phyloP scores from a whole-genome alignment of 176 grass and related monocot genomes.

The Saccharum spontaneum region DNA sequence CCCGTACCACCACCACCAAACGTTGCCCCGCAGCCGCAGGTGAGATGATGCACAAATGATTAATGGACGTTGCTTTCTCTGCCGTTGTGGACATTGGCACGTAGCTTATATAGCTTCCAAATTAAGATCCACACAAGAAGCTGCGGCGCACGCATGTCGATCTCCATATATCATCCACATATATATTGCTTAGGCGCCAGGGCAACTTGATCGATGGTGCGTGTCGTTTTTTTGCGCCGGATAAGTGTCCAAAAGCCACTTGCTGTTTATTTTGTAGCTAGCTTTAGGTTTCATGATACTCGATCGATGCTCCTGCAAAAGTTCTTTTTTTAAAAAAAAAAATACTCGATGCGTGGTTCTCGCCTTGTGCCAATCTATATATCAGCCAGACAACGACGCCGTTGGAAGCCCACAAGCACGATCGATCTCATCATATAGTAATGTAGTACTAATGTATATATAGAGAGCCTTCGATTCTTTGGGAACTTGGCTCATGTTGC shows the following conservation, averaged over 20 bases:
- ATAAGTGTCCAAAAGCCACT: slow-evolving; percentile 23
- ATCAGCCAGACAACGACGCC: not conserved
- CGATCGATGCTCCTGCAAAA: not conserved
- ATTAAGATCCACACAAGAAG: not conserved
- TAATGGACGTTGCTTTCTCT: slow-evolving; percentile 36
- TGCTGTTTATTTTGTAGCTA: not conserved
- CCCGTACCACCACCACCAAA: not conserved
- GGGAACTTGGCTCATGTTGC: not conserved
- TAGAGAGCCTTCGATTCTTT: not conserved
- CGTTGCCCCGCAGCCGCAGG: slow-evolving; percentile 8
- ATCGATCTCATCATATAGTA: not conserved
- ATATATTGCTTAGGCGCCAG: not conserved
- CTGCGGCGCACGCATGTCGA: slow-evolving; percentile 25
- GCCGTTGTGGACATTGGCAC: slow-evolving; percentile 17
- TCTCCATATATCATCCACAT: not conserved
- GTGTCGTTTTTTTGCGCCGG: slow-evolving; percentile 26
- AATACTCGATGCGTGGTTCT: not conserved
- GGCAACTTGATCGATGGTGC: slow-evolving; percentile 26
- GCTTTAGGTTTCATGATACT: not conserved
- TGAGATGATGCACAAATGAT: slow-evolving; percentile 24
- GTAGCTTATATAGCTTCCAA: not conserved
- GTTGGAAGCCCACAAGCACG: not conserved
- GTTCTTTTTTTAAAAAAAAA: too few relatives aligned
- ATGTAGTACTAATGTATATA: too few relatives aligned
- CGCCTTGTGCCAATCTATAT: not conserved